Conservation (phyloP, 805 yeast genomes). For the Starmerella vitae region DNA sequence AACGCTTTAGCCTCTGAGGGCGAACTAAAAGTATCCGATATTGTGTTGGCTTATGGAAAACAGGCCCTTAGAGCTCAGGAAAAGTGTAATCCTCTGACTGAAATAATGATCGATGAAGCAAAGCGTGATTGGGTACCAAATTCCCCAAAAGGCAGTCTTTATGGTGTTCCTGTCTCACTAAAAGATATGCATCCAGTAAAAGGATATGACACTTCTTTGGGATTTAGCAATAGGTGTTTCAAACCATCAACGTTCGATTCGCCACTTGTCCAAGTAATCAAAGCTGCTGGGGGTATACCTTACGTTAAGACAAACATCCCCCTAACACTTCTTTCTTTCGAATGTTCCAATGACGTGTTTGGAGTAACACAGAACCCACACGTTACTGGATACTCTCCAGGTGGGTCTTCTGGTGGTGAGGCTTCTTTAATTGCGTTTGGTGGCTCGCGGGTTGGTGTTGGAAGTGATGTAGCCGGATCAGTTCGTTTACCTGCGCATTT, state of each 20-base stretch:
- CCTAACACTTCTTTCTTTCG: conserved; percentile 41
- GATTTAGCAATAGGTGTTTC: conserved; percentile 33
- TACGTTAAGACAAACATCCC: conserved; percentile 46
- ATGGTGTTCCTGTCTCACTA: conserved; percentile 49
- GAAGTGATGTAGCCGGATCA: conserved; percentile 45
- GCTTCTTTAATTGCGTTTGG: conserved; percentile 36
- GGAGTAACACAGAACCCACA: conserved; percentile 41
- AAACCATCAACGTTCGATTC: conserved; percentile 33
- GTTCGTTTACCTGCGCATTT: conserved; percentile 44
- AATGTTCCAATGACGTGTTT: conserved; percentile 40
- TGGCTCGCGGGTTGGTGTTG: conserved; percentile 40
- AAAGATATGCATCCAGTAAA: conserved; percentile 42
- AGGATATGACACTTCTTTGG: conserved; percentile 41
- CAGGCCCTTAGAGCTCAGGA: conserved; percentile 52
- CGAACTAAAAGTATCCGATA: conserved; percentile 36
- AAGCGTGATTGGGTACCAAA: conserved; percentile 39
- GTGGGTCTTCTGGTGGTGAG: conserved; percentile 45
- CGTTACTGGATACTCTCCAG: conserved; percentile 34
- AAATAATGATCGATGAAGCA: conserved; percentile 51
- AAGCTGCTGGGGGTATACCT: conserved; percentile 43
- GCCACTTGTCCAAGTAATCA: conserved; percentile 32
- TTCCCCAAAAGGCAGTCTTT: conserved; percentile 45
- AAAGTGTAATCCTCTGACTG: conserved; percentile 42
- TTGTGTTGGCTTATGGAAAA: conserved; percentile 49
- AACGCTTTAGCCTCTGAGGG: conserved; percentile 35